Conservation (phyloP, 176 grass and related monocot species). For the Themeda triandra region DNA sequence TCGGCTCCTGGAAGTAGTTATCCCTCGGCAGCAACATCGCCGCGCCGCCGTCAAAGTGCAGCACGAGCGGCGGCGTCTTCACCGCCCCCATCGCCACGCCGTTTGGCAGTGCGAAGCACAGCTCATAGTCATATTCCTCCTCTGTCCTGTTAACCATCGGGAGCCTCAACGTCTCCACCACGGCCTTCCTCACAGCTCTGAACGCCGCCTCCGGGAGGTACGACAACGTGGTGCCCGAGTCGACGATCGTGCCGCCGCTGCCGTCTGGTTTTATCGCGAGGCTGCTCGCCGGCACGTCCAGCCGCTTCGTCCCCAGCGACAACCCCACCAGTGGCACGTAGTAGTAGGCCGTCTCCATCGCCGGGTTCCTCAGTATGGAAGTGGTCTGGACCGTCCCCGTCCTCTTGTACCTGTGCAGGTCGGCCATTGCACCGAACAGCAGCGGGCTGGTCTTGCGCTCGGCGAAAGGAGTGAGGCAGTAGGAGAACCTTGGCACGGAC, state of each 20-base stretch:
- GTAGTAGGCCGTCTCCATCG: background rate
- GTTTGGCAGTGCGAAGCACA: conserved; percentile 41
- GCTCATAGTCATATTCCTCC: conserved; percentile 26
- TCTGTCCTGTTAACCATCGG: background rate
- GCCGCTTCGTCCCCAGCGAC: conserved; percentile 11
- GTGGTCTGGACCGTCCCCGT: conserved; percentile 15
- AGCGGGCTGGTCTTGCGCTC: conserved; percentile 15
- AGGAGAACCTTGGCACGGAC: background rate
- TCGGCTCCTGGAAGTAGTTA: conserved; percentile 50
- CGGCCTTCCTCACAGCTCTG: conserved; percentile 17
- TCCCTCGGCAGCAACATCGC: conserved; percentile 39
- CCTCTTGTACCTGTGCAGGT: conserved; percentile 15
- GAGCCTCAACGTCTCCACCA: background rate
- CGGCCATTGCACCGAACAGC: conserved; percentile 15
- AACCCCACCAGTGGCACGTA: conserved; percentile 33
- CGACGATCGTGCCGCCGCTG: conserved; percentile 46
- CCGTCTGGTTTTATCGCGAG: conserved; percentile 23
- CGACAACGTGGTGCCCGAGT: conserved; percentile 27
- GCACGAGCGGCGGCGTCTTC: conserved; percentile 37
- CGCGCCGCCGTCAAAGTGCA: conserved; percentile 49
- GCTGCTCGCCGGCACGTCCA: conserved; percentile 11
- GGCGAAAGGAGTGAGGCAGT: conserved; percentile 30
- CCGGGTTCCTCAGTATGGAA: background rate
- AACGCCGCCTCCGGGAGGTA: conserved; percentile 20
- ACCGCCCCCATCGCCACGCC: conserved; percentile 7